Evolutionary conservation across 345 rosid species (phyloP).

Genomic region (Salix arbutifolia): DNA sequence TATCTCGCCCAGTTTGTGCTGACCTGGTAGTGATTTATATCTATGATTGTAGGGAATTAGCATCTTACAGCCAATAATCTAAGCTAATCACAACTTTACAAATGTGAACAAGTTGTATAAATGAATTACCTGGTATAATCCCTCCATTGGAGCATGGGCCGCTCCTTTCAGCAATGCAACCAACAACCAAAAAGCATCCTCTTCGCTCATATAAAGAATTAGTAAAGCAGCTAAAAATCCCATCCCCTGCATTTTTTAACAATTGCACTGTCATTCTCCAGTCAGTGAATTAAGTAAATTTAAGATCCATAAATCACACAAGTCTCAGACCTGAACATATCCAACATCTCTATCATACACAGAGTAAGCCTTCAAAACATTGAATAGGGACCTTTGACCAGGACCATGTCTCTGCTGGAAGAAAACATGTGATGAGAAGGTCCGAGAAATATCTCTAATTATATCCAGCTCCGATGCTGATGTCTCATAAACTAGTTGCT

Average conservation of each 20-base stretch:
- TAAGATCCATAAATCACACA: neutral
- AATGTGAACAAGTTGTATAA: neutral
- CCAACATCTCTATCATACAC: slow-evolving; percentile 94
- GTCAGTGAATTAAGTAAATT: slow-evolving; percentile 1
- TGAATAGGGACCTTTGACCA: slow-evolving; percentile 92
- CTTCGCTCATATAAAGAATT: slow-evolving; percentile 98
- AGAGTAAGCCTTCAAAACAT: slow-evolving; percentile 95
- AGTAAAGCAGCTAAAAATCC: slow-evolving; percentile 86
- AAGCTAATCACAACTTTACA: neutral
- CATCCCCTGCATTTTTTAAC: slow-evolving; percentile 69
- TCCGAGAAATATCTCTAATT: slow-evolving; percentile 89
- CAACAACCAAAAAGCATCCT: slow-evolving; percentile 94
- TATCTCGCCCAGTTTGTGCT: neutral
- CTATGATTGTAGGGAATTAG: neutral
- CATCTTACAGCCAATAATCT: neutral
- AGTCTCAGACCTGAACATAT: slow-evolving; percentile 77
- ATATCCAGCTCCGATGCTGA: slow-evolving; percentile 91
- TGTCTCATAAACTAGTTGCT: slow-evolving; percentile 94
- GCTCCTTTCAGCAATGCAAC: slow-evolving; percentile 97
- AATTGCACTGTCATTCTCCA: slow-evolving; percentile 12
- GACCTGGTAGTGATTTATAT: neutral
- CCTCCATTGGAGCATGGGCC: slow-evolving; percentile 97
- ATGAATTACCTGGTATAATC: slow-evolving; percentile 72
- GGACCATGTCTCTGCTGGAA: slow-evolving; percentile 99
- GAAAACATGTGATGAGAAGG: slow-evolving; percentile 94